Evolutionary conservation across 371 early-diverging fungal species (phyloP).

Genomic region (Quaeritorhiza haematococci): DNA sequence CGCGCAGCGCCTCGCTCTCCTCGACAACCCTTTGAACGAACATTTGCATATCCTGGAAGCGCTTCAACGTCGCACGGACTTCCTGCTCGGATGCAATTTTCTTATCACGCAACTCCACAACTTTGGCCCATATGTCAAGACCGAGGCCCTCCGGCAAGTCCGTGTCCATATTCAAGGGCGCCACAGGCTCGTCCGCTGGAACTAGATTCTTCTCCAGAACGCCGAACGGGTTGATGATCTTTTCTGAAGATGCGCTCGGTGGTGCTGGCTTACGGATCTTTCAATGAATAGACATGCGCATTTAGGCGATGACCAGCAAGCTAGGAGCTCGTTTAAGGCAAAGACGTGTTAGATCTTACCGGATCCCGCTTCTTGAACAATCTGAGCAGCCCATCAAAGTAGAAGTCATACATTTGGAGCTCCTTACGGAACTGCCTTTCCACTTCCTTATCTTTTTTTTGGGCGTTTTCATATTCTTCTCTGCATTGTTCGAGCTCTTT

Average conservation of each 20-base stretch:
- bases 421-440: conserved; percentile 46
- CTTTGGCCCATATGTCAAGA: conserved; percentile 29
- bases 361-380: conserved; percentile 39
- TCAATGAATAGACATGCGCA: conserved; percentile 1
- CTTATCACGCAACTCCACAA: conserved; percentile 37
- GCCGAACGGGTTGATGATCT: neutral
- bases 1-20: conserved; percentile 32
- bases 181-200: neutral
- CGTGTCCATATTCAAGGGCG: conserved; percentile 12
- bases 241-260: too few species aligned
- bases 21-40: conserved; percentile 30
- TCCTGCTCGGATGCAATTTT: conserved; percentile 39
- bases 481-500: conserved; percentile 40
- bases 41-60: conserved; percentile 29
- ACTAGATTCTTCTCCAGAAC: neutral
- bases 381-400: conserved; percentile 30
- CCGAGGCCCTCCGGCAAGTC: conserved; percentile 40
- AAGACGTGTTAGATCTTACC: too few species aligned
- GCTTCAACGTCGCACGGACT: conserved; percentile 8
- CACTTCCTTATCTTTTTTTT: conserved; percentile 44
- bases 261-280: neutral
- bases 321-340: too few species aligned
- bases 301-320: too few species aligned
- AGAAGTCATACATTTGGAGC: conserved; percentile 27
- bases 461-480: conserved; percentile 42